Percentiles rank a stretch among this genome's conserved stretches.
phyloP scores from a whole-genome alignment of 352 stramenopile genomes.

The Pythium myriotylum region DNA sequence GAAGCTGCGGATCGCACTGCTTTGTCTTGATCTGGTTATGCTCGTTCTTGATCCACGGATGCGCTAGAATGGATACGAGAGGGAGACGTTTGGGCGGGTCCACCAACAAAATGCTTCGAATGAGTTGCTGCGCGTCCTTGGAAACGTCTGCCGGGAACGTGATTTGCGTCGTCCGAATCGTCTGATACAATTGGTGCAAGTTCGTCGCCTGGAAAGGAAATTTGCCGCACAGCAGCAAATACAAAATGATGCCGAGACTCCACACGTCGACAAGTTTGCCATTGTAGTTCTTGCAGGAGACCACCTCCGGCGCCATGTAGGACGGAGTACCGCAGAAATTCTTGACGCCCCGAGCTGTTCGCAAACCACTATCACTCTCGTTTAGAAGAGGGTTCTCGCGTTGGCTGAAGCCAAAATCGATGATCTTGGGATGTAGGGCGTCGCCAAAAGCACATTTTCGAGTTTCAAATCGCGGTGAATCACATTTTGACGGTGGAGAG shows the following conservation, averaged over 20 bases:
- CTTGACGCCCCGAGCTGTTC: constrained; percentile 41
- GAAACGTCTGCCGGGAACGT: constrained; percentile 35
- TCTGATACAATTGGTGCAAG: constrained; percentile 48
- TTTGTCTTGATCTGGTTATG: not conserved
- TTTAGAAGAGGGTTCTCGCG: constrained; percentile 28
- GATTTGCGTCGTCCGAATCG: constrained; percentile 28
- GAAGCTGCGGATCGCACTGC: not conserved
- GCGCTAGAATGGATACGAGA: constrained; percentile 35
- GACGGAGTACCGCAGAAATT: constrained; percentile 76
- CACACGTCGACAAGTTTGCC: constrained; percentile 53
- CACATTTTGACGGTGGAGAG: constrained; percentile 54
- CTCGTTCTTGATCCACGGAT: constrained; percentile 39
- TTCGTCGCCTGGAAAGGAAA: constrained; percentile 86
- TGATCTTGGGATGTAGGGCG: constrained; percentile 37
- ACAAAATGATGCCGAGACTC: constrained; percentile 63
- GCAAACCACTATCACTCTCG: not conserved
- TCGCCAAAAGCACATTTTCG: constrained; percentile 67
- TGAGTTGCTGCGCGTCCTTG: constrained; percentile 38
- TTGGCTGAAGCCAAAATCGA: constrained; percentile 78
- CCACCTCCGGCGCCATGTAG: constrained; percentile 82
- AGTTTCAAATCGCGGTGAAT: constrained; percentile 81
- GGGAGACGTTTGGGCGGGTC: constrained; percentile 46
- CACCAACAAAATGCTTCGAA: constrained; percentile 46
- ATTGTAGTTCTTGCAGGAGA: constrained; percentile 57
- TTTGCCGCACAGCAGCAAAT: constrained; percentile 45